Evolutionary conservation across 129 eudicot genomes (phyloP), one percentile per base, ranked within the genome.

Genomic region (Tagetes patula): DNA sequence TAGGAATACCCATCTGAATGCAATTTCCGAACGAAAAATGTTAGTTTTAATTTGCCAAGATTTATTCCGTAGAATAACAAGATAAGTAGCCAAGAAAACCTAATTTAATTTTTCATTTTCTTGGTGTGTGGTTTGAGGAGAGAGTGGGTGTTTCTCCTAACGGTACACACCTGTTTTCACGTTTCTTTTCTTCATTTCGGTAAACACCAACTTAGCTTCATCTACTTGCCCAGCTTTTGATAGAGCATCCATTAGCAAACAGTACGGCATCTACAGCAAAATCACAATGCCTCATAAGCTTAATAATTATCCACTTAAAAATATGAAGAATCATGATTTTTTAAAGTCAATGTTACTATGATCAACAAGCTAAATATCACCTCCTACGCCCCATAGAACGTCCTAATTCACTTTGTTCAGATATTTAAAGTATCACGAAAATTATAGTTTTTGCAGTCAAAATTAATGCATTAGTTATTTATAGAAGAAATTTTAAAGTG

Each of bases 211-310:
- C 73, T 84, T 87, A 37, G 98, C 98, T 81, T 89, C 96, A 10
- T 69, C 72, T 13, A 92, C 60, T 46, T 85, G 73, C 72, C 98
- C 96, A 70, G 92, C 82, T 78, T 92, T 92, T 72, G 94, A 87
- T 37, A 89, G 82, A 48, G 91, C 96, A 85, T 92, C 98, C 96
- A 92, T 92, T 76, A 92, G 83, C 69, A 92, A 74, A 85, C 98
- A 92, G 55, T 87, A 92, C 6, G 98, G 96, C 89, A 89, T 92
- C 98, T 92, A 85, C 89, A 80, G 46, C 38, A 6, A 58, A 60
- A 62, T 47, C 61, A 30, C 43, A 77, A 39, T 47, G 52, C 72
- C 49, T 47, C 60, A 54, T 47, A 58, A 40, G 39, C 54, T 59
- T 56, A 20, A 37, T 56, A 76, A 70, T 60, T 33, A 52, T 2